phyloP scores from a whole-genome alignment of 805 yeast genomes.

The Candida chauliodis region DNA sequence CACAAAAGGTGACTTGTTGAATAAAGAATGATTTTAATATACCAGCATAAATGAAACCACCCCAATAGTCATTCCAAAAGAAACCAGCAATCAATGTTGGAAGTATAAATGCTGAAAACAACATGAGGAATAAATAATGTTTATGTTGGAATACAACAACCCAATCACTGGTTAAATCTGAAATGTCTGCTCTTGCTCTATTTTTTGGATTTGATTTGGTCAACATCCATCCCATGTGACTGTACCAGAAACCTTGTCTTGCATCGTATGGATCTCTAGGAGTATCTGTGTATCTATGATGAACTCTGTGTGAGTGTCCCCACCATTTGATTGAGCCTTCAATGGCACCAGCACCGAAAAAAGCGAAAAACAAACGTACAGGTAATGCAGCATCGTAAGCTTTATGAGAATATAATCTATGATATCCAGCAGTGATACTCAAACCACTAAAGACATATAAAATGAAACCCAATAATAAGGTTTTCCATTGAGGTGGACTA shows the following conservation, averaged over 20 bases:
- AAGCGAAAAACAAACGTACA: constrained; percentile 60
- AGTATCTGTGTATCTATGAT: constrained; percentile 84
- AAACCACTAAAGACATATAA: constrained; percentile 62
- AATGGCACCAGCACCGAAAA: constrained; percentile 78
- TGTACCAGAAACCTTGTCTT: constrained; percentile 76
- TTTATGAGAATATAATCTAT: constrained; percentile 75
- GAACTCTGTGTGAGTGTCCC: constrained; percentile 82
- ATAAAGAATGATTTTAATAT: constrained; percentile 63
- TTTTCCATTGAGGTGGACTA: constrained; percentile 48
- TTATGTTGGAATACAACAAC: constrained; percentile 78
- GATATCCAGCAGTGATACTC: constrained; percentile 83
- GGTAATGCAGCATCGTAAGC: constrained; percentile 63
- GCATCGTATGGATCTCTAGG: constrained; percentile 84
- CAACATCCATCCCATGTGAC: constrained; percentile 87
- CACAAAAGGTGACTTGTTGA: constrained; percentile 86
- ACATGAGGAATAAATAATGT: constrained; percentile 64
- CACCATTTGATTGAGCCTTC: constrained; percentile 90
- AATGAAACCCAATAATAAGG: constrained; percentile 50
- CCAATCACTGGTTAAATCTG: constrained; percentile 75
- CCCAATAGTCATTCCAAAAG: constrained; percentile 54
- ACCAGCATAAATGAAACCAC: constrained; percentile 79
- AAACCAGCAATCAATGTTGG: constrained; percentile 65
- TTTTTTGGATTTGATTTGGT: constrained; percentile 75
- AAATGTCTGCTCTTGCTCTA: constrained; percentile 77
- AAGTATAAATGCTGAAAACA: constrained; percentile 54